Percentiles rank a stretch among this genome's conserved stretches.
Evolutionary conservation across 140 eudicot genomes (phyloP).

Genomic region (Ambrosia hybrid): DNA sequence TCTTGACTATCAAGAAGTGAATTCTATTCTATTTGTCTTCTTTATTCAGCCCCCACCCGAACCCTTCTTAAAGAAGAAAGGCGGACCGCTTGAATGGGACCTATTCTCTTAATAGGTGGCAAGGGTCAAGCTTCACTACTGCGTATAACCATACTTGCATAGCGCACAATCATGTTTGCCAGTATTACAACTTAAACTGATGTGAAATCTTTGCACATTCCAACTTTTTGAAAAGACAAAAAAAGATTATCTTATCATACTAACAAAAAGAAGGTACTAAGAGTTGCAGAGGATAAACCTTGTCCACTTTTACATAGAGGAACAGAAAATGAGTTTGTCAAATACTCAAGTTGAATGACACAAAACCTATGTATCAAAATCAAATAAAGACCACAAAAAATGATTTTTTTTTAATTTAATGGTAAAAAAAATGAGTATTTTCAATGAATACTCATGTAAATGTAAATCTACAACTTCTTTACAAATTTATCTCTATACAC

Average conservation of each 20-base stretch:
- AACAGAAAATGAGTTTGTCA: not conserved
- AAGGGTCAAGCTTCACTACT: too few species aligned
- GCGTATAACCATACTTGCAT: not conserved
- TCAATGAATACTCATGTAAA: constrained; percentile 17
- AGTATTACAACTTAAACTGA: not conserved
- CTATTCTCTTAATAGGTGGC: too few species aligned
- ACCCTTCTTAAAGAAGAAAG: too few species aligned
- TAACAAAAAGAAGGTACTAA: too few species aligned
- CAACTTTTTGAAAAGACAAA: not conserved
- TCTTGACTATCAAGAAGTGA: too few species aligned
- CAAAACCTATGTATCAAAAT: constrained; percentile 16
- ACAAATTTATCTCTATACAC: constrained; percentile 20
- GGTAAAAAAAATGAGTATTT: constrained; percentile 26
- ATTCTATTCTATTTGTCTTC: too few species aligned
- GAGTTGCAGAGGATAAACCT: not conserved
- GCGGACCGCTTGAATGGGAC: too few species aligned
- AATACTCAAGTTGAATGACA: not conserved
- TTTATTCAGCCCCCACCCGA: too few species aligned
- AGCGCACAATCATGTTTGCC: too few species aligned
- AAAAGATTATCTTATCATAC: not conserved
- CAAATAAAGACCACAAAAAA: constrained; percentile 24
- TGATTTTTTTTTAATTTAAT: constrained; percentile 19
- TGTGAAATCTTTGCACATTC: constrained; percentile 1
- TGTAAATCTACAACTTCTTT: constrained; percentile 24
- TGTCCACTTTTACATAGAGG: not conserved